Base-by-base conservation (phyloP, 2,329 filamentous ascomycete species). In the Fusarium decemcellulare region DNA sequence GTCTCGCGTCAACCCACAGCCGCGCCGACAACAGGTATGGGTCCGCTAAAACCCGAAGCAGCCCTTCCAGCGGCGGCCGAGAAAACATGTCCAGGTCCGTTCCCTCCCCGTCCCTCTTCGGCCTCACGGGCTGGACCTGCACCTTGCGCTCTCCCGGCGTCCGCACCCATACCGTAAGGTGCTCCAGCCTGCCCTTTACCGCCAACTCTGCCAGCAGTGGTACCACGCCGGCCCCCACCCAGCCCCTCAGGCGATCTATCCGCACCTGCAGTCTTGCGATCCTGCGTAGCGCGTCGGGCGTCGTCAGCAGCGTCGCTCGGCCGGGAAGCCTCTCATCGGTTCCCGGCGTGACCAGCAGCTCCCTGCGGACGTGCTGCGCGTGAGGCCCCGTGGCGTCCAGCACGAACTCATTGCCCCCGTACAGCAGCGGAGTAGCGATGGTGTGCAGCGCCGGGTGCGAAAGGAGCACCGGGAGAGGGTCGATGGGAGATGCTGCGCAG, bases 41-140 rank as follows among this genome's bases (percentile, higher is more conserved):
- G 61, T 86, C 84, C 43, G 79, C 74, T 57, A 87, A 71, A 16
- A 86, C 72, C 54, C 76, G 74, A 47, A 86, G 68, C 9, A 86
- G 67, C 4, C 79, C 77, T 59, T 71, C 71, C 27, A 80, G 59
- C 72, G 80, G 72, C 23, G 76, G 72, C 44, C 73, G 72, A n/a
- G 65, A 57, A 51, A 79, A 77, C 29, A 76, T 67, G 43, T 54
- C 56, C 14, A 68, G 44, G 36, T 67, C 71, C 23, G 48, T 53
- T 23, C 40, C 53, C 10, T 34, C 23, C 14, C 40, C 43, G 23
- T 30, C 48, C 1, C 27, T 47, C 8, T 50, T 39, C 39, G 50
- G n/a, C 7, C 53, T 47, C 14, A 29, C 39, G 18, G 43, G 52
- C 27, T 57, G 55, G 3, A 18, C 42, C 51, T 52, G 66, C 30